Percentiles rank a stretch among this genome's conserved stretches.
Evolutionary conservation across 2,329 filamentous ascomycete species (phyloP).

Genomic region (Aspergillus melleus): DNA sequence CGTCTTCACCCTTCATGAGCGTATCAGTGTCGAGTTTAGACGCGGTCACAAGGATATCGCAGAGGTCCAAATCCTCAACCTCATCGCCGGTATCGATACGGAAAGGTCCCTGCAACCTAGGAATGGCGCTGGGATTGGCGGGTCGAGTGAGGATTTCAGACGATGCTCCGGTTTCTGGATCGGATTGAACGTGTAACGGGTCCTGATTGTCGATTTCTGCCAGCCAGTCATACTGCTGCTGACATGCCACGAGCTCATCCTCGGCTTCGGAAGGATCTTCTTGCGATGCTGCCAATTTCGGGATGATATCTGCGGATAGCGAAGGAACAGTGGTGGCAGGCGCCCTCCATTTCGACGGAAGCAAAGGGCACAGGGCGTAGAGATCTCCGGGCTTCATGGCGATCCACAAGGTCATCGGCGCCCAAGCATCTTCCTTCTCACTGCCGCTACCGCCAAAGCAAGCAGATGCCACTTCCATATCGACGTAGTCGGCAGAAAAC

Average conservation of each 20-base stretch:
- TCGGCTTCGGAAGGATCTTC: conserved; percentile 44
- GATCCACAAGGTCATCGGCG: conserved; percentile 93
- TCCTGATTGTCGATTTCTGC: conserved; percentile 57
- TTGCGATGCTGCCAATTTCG: conserved; percentile 58
- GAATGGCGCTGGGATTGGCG: conserved; percentile 54
- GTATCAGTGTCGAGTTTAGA: conserved; percentile 54
- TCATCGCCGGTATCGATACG: conserved; percentile 51
- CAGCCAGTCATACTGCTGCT: conserved; percentile 62
- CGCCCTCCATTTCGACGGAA: conserved; percentile 83
- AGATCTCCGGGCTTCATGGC: conserved; percentile 94
- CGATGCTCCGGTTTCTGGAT: conserved; percentile 40
- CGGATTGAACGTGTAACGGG: conserved; percentile 40
- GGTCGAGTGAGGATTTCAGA: conserved; percentile 60
- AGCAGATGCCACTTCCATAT: conserved; percentile 91
- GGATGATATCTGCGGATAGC: conserved; percentile 77
- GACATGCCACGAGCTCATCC: conserved; percentile 47
- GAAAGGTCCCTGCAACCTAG: conserved; percentile 64
- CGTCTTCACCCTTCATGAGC: conserved; percentile 53
- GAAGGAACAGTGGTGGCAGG: conserved; percentile 76
- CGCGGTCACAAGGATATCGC: conserved; percentile 60
- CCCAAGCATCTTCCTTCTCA: conserved; percentile 70
- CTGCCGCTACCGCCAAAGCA: conserved; percentile 74
- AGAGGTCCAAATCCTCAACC: conserved; percentile 57
- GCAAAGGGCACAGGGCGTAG: conserved; percentile 86
- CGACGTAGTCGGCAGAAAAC: conserved; percentile 84